Evolutionary conservation across 768 basidiomycete genomes (phyloP), one percentile per base, ranked within the genome.

Genomic region (Hygrophorus russula): DNA sequence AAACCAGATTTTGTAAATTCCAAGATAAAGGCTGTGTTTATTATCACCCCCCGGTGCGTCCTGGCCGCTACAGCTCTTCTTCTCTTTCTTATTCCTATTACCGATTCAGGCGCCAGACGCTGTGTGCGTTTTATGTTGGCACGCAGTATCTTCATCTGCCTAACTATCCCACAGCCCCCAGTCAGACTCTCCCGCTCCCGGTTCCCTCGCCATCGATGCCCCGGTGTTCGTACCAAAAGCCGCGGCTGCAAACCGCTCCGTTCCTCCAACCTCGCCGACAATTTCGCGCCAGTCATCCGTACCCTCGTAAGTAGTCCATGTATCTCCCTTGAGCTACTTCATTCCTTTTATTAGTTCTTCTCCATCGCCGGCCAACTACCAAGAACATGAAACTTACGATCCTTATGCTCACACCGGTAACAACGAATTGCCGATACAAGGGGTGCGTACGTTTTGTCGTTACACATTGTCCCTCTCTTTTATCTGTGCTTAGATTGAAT

Each of bases 21-120:
- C 77, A 91, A 62, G 83, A 85, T 55, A 85, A 85, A 65, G 86
- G 86, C 46, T 93, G 90, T 63, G 67, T 73, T 39, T 92, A 84
- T 59, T 77, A 78, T 53, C 90, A 92, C 59, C 87, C 88, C 39
- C 68, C 76, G 53, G 82, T 84, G 57, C 46, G 70, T 56, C 34
- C 48, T 14, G 7, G 24, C 39, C 33, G 37, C 18, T 41, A 15
- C 27, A 44, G 2, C 39, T 2, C n/a, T 4, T 28, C 27, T 15
- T 5, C 20, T 19, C 14, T 39, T 39, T 44, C 44, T 37, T 18
- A 24, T 28, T 43, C 17, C 39, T 24, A 27, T 8, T 41, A 15
- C 35, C 3, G n/a, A n/a, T 43, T 13, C 37, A 56, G 53, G 44
- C 54, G 44, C 42, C 51, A 53, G 59, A 59, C 48, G 38, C 50